Conservation (phyloP, 2,329 filamentous ascomycete genomes). For the Colletotrichum horii region DNA sequence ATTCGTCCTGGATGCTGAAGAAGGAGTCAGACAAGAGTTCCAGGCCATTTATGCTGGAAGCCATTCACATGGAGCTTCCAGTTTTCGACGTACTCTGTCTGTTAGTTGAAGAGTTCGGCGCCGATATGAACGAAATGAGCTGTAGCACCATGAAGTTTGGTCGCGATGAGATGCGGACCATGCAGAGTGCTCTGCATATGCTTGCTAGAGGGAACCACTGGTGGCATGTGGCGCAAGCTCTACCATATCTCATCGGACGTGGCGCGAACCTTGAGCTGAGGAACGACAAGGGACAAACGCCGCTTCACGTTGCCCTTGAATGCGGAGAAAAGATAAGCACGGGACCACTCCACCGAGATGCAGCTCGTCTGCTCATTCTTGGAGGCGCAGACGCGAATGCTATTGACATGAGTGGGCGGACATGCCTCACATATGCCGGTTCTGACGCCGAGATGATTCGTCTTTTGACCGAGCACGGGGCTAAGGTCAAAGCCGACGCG, state of each 20-base stretch:
- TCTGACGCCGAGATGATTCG: background rate
- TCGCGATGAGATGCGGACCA: no score
- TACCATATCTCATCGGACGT: conserved; percentile 8
- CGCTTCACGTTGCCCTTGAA: conserved; percentile 13
- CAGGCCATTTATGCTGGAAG: conserved; percentile 27
- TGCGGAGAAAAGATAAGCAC: background rate
- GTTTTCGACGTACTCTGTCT: conserved; percentile 38
- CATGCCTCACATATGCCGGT: conserved; percentile 10
- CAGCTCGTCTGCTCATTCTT: background rate
- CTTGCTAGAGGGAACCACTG: background rate
- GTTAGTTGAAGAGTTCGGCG: conserved; percentile 36
- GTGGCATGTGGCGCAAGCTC: conserved; percentile 20
- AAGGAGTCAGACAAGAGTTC: background rate
- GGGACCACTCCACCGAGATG: background rate
- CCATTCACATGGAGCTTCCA: conserved; percentile 33
- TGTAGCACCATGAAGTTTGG: rapidly evolving
- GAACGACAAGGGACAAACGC: background rate
- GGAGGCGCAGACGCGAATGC: conserved; percentile 16
- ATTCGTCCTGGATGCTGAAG: background rate
- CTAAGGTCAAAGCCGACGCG: conserved; percentile 1
- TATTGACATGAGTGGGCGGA: background rate
- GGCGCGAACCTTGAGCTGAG: conserved; percentile 1
- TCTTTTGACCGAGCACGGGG: conserved; percentile 8
- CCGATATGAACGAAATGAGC: conserved; percentile 34
- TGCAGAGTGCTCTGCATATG: background rate